Conservation (phyloP, 768 basidiomycete species). For the Auricularia heimuer region DNA sequence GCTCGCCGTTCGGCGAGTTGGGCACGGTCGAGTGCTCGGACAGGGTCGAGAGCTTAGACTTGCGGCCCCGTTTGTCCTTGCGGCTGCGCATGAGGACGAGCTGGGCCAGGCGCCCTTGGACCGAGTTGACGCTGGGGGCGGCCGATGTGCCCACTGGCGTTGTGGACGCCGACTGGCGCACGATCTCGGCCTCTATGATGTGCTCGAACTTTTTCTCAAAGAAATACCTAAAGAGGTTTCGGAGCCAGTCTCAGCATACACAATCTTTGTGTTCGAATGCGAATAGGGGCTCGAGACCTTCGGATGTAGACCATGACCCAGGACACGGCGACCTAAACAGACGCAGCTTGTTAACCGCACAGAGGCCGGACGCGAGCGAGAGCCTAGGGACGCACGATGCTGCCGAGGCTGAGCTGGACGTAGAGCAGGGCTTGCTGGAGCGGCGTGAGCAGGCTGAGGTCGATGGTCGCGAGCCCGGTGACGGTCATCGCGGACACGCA, state of each 20-base stretch:
- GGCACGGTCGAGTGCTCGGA: not conserved
- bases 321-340: constrained; percentile 55
- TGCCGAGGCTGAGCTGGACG: constrained; percentile 69
- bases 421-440: constrained; percentile 66
- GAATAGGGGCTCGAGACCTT: constrained; percentile 31
- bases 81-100: constrained; percentile 4
- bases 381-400: constrained; percentile 42
- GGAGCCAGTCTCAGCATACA: constrained; percentile 2
- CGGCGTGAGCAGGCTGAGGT: constrained; percentile 55
- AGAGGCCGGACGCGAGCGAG: constrained; percentile 1
- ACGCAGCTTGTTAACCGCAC: constrained; percentile 2
- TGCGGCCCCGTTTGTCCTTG: constrained; percentile 2
- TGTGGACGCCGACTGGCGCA: constrained; percentile 13
- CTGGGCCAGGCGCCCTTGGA: constrained; percentile 1
- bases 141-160: not conserved
- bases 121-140: not conserved
- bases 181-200: constrained; percentile 37
- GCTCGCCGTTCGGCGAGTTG: not conserved
- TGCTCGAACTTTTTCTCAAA: constrained; percentile 61
- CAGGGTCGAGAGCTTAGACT: not conserved
- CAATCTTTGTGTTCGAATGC: not conserved
- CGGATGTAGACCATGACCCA: constrained; percentile 78
- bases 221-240: constrained; percentile 39
- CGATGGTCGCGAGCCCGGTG: constrained; percentile 59
- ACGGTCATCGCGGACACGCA: constrained; percentile 71